A percentile compares a stretch with the other conserved stretches of the same genome.
phyloP scores from a whole-genome alignment of 192 early-diverging fungal genomes.

The Coemansia pectinata region DNA sequence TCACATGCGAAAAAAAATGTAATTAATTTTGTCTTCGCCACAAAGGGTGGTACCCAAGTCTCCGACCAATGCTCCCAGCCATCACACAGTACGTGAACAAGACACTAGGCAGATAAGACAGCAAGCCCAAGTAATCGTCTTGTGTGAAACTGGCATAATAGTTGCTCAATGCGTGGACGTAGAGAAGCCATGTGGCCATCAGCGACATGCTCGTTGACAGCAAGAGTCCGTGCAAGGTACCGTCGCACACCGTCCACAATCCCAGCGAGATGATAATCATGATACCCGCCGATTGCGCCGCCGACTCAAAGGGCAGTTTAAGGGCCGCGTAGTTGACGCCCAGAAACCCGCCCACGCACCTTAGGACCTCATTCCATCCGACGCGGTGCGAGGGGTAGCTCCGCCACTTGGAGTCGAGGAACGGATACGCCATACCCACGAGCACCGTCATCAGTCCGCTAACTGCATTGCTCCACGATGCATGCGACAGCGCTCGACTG shows the following conservation, averaged over 20 bases:
- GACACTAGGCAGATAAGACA: constrained; percentile 44
- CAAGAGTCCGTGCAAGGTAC: constrained; percentile 45
- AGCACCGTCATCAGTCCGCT: constrained; percentile 40
- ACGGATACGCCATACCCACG: constrained; percentile 45
- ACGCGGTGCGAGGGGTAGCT: constrained; percentile 16
- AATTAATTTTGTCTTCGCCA: constrained; percentile 14
- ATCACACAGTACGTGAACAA: constrained; percentile 53
- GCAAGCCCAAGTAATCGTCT: constrained; percentile 45
- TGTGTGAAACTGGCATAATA: constrained; percentile 24
- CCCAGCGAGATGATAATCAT: constrained; percentile 53
- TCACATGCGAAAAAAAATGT: background rate
- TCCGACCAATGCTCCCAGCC: constrained; percentile 43
- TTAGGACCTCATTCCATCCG: constrained; percentile 43
- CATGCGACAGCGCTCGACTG: constrained; percentile 36
- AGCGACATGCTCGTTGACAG: constrained; percentile 33
- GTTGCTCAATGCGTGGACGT: constrained; percentile 31
- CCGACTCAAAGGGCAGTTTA: constrained; percentile 52
- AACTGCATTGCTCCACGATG: constrained; percentile 34
- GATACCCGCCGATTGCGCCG: constrained; percentile 33
- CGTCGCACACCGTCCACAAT: constrained; percentile 52
- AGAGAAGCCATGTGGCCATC: constrained; percentile 40
- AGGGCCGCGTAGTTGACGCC: constrained; percentile 54
- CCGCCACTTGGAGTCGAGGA: constrained; percentile 44
- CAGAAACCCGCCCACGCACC: constrained; percentile 50
- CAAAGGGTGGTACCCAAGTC: constrained; percentile 32